These are phyloP conservation scores for Xerocomus potaroensis DNA, from an alignment of 768 basidiomycete species.

Conservation along the genomic window DNA sequence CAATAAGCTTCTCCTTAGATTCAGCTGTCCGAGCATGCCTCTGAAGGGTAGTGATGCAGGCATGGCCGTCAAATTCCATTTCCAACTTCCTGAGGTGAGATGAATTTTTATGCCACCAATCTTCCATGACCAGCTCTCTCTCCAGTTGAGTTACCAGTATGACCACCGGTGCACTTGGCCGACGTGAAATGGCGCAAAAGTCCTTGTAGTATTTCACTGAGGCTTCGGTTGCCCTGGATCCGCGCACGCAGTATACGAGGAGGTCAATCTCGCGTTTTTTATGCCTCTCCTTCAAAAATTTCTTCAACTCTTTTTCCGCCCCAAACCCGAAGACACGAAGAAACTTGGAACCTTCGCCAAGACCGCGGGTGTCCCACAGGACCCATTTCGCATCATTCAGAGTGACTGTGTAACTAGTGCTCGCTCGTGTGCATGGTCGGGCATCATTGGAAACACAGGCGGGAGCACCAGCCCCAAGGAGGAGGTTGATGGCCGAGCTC, in stretches of 20 bases:
- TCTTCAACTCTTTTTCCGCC: conserved; percentile 19
- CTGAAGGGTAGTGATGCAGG: conserved; percentile 34
- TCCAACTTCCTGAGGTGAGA: conserved; percentile 15
- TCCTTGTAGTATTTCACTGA: conserved; percentile 30
- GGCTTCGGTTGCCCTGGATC: conserved; percentile 29
- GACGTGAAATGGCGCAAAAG: conserved; percentile 36
- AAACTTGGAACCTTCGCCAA: conserved; percentile 27
- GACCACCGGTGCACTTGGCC: conserved; percentile 32
- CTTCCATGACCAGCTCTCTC: conserved; percentile 21
- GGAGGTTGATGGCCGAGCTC: conserved; percentile 26
- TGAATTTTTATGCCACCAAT: conserved; percentile 32
- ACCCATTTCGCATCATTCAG: conserved; percentile 2
- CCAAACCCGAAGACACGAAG: conserved; percentile 11
- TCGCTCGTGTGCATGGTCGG: conserved; percentile 15
- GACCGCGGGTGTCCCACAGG: conserved; percentile 38
- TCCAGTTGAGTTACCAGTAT: conserved; percentile 37
- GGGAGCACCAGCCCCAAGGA: conserved; percentile 4
- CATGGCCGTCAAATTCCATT: conserved; percentile 36
- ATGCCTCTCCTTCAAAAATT: conserved; percentile 19
- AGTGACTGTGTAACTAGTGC: conserved; percentile 1
- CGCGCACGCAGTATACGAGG: conserved; percentile 37
- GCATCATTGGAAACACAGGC: conserved; percentile 11
- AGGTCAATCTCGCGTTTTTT: conserved; percentile 32
- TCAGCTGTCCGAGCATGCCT: conserved; percentile 4
- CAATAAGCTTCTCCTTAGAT: conserved; percentile 13